Percentiles rank a stretch among this genome's conserved stretches.
Conservation (phyloP, 2,329 filamentous ascomycete genomes). For the Cercospora sesami region DNA sequence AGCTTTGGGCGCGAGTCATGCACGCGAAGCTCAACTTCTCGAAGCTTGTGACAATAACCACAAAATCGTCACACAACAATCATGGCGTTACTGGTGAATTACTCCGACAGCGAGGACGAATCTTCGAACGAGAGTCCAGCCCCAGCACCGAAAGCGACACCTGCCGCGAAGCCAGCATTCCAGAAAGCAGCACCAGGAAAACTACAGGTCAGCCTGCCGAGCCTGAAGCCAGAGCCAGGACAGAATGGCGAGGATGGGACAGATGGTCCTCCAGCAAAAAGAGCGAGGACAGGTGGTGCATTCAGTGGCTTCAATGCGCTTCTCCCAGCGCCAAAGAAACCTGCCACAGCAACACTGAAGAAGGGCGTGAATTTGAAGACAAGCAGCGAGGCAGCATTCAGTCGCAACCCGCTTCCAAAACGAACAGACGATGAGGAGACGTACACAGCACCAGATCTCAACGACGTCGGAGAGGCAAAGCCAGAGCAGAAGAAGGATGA, state of each 20-base stretch:
- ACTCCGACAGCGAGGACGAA: constrained; percentile 74
- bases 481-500: constrained; percentile 48
- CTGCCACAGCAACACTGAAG: constrained; percentile 43
- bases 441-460: background rate
- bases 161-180: constrained; percentile 40
- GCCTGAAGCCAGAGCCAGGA: constrained; percentile 47
- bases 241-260: constrained; percentile 41
- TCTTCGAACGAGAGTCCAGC: constrained; percentile 28
- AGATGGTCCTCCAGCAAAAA: constrained; percentile 68
- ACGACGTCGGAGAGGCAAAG: constrained; percentile 15
- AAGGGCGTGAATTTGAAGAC: constrained; percentile 75
- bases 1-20: constrained; percentile 19
- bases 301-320: constrained; percentile 85
- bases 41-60: constrained; percentile 1
- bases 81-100: constrained; percentile 71
- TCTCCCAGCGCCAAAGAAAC: constrained; percentile 76
- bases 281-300: constrained; percentile 62
- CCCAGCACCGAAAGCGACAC: constrained; percentile 32
- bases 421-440: constrained; percentile 34
- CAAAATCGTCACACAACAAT: background rate
- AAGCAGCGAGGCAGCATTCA: constrained; percentile 78
- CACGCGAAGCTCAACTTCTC: background rate
- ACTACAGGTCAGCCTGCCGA: constrained; percentile 76
- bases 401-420: constrained; percentile 58
- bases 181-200: constrained; percentile 61